These are phyloP conservation scores for Erysimum pusillum DNA, from an alignment of 441 rosid genomes.

Conservation along the genomic window DNA sequence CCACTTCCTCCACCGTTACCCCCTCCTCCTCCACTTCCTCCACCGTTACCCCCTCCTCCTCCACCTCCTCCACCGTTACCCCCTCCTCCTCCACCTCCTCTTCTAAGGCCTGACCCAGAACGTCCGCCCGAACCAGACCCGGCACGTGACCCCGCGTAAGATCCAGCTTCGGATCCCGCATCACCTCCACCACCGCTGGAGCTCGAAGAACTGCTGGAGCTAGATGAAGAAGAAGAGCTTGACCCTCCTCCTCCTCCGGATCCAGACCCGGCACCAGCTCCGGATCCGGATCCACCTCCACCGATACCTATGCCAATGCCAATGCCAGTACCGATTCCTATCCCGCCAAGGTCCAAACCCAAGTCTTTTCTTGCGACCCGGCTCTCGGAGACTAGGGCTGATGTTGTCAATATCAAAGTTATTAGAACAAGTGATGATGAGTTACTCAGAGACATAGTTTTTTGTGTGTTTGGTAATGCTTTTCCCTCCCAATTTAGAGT, in stretches of 20 bases:
- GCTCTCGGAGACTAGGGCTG: constrained; percentile 55
- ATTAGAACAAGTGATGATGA: constrained; percentile 44
- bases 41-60: too few relatives aligned
- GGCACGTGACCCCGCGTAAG: constrained; percentile 68
- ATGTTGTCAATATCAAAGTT: constrained; percentile 42
- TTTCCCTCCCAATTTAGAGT: constrained; percentile 7
- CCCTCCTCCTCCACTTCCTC: constrained; percentile 51
- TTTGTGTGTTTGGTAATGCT: constrained; percentile 20
- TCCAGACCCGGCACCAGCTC: constrained; percentile 69
- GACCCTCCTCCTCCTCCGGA: constrained; percentile 61
- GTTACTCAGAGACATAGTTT: constrained; percentile 36
- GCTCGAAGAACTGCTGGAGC: constrained; percentile 56
- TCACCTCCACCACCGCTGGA: constrained; percentile 65
- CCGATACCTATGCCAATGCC: constrained; percentile 62
- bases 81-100: constrained; percentile 51
- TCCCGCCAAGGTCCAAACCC: constrained; percentile 73
- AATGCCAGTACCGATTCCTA: constrained; percentile 64
- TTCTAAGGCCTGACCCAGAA: constrained; percentile 39
- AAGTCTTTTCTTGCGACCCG: constrained; percentile 68
- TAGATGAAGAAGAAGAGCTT: constrained; percentile 60
- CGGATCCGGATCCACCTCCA: constrained; percentile 67
- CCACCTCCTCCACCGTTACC: too few relatives aligned
- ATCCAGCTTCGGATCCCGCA: constrained; percentile 72
- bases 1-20: constrained; percentile 41
- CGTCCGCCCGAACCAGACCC: constrained; percentile 56